Evolutionary conservation across 2,329 filamentous ascomycete species (phyloP).

Genomic region (Scorias spongiosa): DNA sequence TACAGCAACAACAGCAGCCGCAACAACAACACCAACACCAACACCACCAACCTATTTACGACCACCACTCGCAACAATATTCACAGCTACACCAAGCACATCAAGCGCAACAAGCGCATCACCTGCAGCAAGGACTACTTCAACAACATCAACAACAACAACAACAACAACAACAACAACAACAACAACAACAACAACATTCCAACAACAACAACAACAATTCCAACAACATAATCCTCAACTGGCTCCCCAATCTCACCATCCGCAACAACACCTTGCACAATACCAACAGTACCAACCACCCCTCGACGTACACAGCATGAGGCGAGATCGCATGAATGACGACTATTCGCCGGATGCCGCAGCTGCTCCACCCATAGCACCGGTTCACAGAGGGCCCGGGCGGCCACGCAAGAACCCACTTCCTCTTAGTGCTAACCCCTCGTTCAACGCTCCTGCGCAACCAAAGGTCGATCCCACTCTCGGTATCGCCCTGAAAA

Average conservation of each 20-base stretch:
- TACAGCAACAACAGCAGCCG: constrained; percentile 1
- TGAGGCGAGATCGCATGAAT: constrained; percentile 1
- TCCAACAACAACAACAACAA: constrained; percentile 5
- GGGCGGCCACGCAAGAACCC: constrained; percentile 4
- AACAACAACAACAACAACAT: constrained; percentile 15
- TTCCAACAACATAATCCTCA: constrained; percentile 4
- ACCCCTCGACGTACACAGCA: constrained; percentile 8
- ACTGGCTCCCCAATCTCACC: constrained; percentile 1
- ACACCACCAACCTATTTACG: constrained; percentile 2
- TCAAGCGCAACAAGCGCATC: constrained; percentile 7
- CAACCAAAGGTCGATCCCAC: constrained; percentile 13
- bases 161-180: constrained; percentile 19
- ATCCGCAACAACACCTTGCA: constrained; percentile 6
- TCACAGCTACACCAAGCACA: constrained; percentile 8
- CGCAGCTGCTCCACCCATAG: constrained; percentile 6
- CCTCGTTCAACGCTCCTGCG: constrained; percentile 5
- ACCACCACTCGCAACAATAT: constrained; percentile 2
- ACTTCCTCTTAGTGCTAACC: background rate
- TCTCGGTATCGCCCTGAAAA: constrained; percentile 58
- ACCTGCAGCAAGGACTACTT: constrained; percentile 6
- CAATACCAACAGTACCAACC: constrained; percentile 8
- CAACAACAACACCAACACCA: constrained; percentile 10
- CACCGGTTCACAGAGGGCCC: constrained; percentile 5
- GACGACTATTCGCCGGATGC: background rate
- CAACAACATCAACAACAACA: constrained; percentile 5